Evolutionary conservation across 345 rosid species (phyloP).

Genomic region (Gossypium arboreum): DNA sequence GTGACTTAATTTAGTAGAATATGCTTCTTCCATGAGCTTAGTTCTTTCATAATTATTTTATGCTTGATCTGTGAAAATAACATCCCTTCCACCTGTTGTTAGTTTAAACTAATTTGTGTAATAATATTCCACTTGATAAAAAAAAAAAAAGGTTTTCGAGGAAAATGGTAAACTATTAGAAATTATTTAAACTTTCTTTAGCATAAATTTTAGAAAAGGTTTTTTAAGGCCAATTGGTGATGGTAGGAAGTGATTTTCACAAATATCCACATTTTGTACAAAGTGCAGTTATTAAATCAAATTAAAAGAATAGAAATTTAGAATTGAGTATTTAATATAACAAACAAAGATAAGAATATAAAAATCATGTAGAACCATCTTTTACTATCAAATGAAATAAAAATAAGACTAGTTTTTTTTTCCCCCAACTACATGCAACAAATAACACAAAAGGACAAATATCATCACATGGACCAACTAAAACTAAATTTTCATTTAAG

Average conservation of each 20-base stretch:
- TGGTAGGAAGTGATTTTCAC: not conserved
- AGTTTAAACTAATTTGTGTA: no score
- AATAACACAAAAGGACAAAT: constrained; percentile 23
- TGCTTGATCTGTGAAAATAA: no score
- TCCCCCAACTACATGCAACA: constrained; percentile 33
- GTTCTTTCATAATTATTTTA: no score
- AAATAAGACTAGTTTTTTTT: constrained; percentile 31
- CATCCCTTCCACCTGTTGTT: no score
- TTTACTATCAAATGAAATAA: constrained; percentile 24
- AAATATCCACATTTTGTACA: constrained; percentile 52
- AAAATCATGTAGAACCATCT: constrained; percentile 26
- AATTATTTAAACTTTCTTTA: no score
- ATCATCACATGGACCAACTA: constrained; percentile 11
- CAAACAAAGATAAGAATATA: constrained; percentile 19
- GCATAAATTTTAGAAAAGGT: no score
- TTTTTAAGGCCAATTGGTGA: no score
- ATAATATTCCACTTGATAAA: no score
- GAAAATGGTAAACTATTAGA: no score
- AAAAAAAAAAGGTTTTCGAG: no score
- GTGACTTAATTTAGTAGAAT: no score
- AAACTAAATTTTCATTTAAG: constrained; percentile 31
- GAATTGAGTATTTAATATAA: constrained; percentile 19
- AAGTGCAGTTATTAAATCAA: constrained; percentile 29
- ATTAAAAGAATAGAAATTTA: constrained; percentile 44
- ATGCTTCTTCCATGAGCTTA: no score